Evolutionary conservation across 441 rosid species (phyloP), one percentile per base, ranked within the genome.

Genomic region (Populus hybrid): DNA sequence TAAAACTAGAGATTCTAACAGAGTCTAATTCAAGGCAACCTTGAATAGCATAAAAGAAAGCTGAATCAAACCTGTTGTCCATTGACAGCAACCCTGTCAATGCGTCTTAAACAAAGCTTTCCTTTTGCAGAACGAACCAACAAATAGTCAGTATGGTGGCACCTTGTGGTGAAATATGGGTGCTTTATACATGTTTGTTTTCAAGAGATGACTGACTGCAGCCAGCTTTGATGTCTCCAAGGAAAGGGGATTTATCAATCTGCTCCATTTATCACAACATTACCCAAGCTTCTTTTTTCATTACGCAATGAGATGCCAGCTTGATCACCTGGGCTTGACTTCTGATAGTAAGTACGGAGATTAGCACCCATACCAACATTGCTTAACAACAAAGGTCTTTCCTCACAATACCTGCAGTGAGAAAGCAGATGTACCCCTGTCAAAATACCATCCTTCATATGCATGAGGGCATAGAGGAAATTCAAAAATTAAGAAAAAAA

Each of bases 281-380:
- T 93, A 77, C 99, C 99, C 86, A 89, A 79, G 79, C 82, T 82
- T 83, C 75, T 85, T 81, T 80, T 90, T 82, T n/a, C 92, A 80
- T 78, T 85, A 79, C 83, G 88, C 83, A 92, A 78, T 50, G 84
- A 79, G 80, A 82, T 78, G 73, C 95, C 89, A 78, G 77, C 74
- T 89, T 97, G 99, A 85, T 94, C 99, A 74, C 85, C 86, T 30
- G 97, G 85, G 76, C 87, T 82, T 79, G 94, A 83, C 81, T 94
- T 97, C 86, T 91, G 99, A 88, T 93, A 92, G 86, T 97, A 97
- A 57, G 99, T 93, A 82, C 97, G 88, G 79, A 97, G 75, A 79
- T 91, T 94, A 32, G 99, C 98, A 83, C 99, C 99, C 99, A 97
- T 97, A 75, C 99, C 99, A 75, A 79, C 85, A 84, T 91, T 97